Evolutionary conservation across 768 basidiomycete species (phyloP).

Genomic region (Mycena floridula): DNA sequence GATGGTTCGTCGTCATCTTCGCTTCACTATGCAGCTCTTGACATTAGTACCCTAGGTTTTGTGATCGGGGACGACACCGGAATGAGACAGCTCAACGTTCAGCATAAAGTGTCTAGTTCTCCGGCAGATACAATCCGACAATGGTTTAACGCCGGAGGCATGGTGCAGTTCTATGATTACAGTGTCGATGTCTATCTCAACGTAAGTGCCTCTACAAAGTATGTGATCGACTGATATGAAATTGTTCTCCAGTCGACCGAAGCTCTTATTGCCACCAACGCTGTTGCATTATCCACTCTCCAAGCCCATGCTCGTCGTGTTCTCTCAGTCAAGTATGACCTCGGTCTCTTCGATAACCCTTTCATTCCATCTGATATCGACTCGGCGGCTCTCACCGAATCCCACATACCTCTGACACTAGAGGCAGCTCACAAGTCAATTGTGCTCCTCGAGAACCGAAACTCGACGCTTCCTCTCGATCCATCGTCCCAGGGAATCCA

Average conservation of each 20-base stretch:
- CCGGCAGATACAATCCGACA: slow-evolving; percentile 18
- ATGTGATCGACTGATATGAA: background rate
- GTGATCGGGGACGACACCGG: slow-evolving; percentile 11
- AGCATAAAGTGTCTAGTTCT: slow-evolving; percentile 13
- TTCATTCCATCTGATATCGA: background rate
- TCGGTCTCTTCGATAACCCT: slow-evolving; percentile 8
- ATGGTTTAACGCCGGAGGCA: slow-evolving; percentile 21
- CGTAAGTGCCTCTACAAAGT: slow-evolving; percentile 3
- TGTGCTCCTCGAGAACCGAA: slow-evolving; percentile 18
- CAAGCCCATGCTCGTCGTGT: slow-evolving; percentile 13
- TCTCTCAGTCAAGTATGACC: slow-evolving; percentile 17
- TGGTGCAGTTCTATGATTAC: slow-evolving; percentile 19
- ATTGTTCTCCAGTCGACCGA: slow-evolving; percentile 9
- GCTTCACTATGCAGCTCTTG: background rate
- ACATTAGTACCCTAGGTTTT: slow-evolving; percentile 5
- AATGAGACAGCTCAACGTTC: slow-evolving; percentile 10
- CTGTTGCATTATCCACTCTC: slow-evolving; percentile 12
- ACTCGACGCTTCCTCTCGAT: slow-evolving; percentile 14
- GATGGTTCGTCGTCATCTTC: slow-evolving; percentile 9
- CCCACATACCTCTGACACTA: slow-evolving; percentile 16
- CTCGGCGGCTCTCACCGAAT: slow-evolving; percentile 5
- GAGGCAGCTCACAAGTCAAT: slow-evolving; percentile 17
- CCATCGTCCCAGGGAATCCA: slow-evolving; percentile 6
- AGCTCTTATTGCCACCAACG: slow-evolving; percentile 13
- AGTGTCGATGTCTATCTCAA: slow-evolving; percentile 13